phyloP scores from a whole-genome alignment of 805 yeast species.

The Wickerhamomyces hampshirensis region DNA sequence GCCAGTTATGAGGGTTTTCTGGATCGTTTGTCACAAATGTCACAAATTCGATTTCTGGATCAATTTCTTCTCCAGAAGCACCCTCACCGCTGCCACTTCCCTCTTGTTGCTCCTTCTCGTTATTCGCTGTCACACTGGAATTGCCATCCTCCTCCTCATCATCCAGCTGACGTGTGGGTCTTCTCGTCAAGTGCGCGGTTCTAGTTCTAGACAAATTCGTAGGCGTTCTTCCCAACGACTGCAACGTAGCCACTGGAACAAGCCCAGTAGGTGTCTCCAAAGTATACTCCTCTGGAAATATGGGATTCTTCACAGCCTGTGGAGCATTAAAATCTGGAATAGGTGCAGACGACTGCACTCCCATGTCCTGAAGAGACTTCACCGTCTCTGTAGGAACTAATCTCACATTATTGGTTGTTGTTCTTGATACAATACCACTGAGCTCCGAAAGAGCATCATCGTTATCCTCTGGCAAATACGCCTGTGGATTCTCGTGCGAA shows the following conservation, averaged over 20 bases:
- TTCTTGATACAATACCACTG: constrained; percentile 25
- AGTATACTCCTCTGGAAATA: constrained; percentile 91
- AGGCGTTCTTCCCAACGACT: constrained; percentile 53
- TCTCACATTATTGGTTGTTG: constrained; percentile 25
- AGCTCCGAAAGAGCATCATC: constrained; percentile 44
- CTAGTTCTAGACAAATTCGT: constrained; percentile 32
- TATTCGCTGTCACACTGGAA: constrained; percentile 24
- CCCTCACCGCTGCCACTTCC: constrained; percentile 23
- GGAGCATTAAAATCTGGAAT: constrained; percentile 56
- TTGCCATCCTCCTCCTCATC: constrained; percentile 24
- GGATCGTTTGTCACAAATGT: constrained; percentile 79
- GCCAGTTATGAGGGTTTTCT: constrained; percentile 89
- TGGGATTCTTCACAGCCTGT: constrained; percentile 49
- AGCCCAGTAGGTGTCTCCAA: constrained; percentile 85
- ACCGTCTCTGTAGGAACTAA: constrained; percentile 67
- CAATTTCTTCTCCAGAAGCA: too few species aligned
- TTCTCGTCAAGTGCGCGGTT: constrained; percentile 24
- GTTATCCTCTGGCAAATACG: constrained; percentile 34
- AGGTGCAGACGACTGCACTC: constrained; percentile 51
- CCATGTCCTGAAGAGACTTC: constrained; percentile 59
- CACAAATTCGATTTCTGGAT: constrained; percentile 76
- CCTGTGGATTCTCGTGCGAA: constrained; percentile 29
- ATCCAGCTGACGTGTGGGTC: too few species aligned
- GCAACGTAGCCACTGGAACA: constrained; percentile 74
- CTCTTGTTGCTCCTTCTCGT: constrained; percentile 27